Percentiles rank a stretch among this genome's conserved stretches.
These are phyloP conservation scores for Whalleya microplaca DNA, from an alignment of 2,329 filamentous ascomycete genomes.

Conservation along the genomic window DNA sequence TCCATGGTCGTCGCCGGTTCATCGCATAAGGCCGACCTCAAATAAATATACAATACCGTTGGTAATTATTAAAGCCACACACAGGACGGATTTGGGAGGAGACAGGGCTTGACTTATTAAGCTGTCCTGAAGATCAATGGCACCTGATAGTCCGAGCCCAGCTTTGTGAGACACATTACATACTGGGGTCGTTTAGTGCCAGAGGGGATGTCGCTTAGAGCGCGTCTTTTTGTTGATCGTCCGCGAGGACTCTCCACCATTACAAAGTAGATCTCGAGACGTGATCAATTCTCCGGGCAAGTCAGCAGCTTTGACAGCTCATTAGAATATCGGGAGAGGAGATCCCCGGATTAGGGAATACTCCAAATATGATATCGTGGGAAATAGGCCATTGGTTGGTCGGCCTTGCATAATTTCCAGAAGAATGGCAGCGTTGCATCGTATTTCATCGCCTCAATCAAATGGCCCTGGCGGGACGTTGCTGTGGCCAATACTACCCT, in stretches of 20 bases:
- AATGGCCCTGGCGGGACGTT: slow-evolving; percentile 13
- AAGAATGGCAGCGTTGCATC: slow-evolving; percentile 25
- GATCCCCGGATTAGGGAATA: slow-evolving; percentile 21
- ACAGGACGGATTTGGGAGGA: slow-evolving; percentile 2
- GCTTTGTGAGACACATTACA: slow-evolving; percentile 4
- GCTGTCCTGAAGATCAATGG: background rate
- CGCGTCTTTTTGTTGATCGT: slow-evolving; percentile 23
- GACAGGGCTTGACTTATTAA: slow-evolving; percentile 7
- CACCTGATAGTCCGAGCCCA: slow-evolving; percentile 7
- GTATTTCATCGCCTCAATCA: slow-evolving; percentile 23
- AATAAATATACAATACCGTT: background rate
- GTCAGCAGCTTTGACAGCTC: slow-evolving; percentile 6
- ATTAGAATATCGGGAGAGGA: slow-evolving; percentile 20
- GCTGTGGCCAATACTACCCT: slow-evolving; percentile 26
- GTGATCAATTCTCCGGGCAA: slow-evolving; percentile 20
- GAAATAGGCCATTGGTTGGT: slow-evolving; percentile 16
- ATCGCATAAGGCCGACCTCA: background rate
- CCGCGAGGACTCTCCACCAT: slow-evolving; percentile 10
- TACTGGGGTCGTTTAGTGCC: background rate
- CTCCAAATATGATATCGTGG: slow-evolving; percentile 19
- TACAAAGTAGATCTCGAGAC: slow-evolving; percentile 24
- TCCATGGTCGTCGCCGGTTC: background rate
- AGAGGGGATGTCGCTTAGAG: slow-evolving; percentile 6
- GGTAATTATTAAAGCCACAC: background rate
- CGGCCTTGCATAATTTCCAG: slow-evolving; percentile 25